Evolutionary conservation across 345 rosid genomes (phyloP).

Genomic region (Eucalyptus microcorys): DNA sequence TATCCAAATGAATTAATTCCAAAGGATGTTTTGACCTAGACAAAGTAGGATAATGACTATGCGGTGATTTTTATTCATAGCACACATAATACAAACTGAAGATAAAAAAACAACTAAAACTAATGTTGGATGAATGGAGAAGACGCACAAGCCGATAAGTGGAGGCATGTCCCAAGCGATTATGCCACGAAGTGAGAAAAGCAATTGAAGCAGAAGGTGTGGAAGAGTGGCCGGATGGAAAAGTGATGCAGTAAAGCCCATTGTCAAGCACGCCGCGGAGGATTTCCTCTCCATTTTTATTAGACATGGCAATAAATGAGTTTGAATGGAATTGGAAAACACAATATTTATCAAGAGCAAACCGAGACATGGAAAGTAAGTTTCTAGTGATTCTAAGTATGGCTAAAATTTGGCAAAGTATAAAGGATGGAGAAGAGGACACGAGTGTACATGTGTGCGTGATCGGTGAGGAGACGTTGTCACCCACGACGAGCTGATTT

Average conservation of each 20-base stretch:
- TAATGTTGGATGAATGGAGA: not conserved
- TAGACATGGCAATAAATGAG: not conserved
- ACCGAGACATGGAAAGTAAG: not conserved
- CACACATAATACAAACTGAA: not conserved
- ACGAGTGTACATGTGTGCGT: not conserved
- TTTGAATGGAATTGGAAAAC: not conserved
- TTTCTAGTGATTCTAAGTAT: not conserved
- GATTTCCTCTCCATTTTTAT: not conserved
- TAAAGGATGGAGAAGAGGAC: not conserved
- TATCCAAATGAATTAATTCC: not conserved
- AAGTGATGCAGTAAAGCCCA: not conserved
- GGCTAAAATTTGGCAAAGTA: not conserved
- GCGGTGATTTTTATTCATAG: not conserved
- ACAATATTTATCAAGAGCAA: not conserved
- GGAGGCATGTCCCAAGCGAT: not conserved
- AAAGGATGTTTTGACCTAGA: not conserved
- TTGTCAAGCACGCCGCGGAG: not conserved
- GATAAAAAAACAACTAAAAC: not conserved
- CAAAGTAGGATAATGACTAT: not conserved
- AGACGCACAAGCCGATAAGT: not conserved
- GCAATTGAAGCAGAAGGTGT: not conserved
- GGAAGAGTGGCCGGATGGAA: not conserved
- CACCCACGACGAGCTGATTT: not conserved
- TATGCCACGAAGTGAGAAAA: not conserved
- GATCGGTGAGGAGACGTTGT: not conserved